Percentiles rank a stretch among this genome's conserved stretches.
These are phyloP conservation scores for Salix dunnii DNA, from an alignment of 345 rosid species.

Conservation along the genomic window DNA sequence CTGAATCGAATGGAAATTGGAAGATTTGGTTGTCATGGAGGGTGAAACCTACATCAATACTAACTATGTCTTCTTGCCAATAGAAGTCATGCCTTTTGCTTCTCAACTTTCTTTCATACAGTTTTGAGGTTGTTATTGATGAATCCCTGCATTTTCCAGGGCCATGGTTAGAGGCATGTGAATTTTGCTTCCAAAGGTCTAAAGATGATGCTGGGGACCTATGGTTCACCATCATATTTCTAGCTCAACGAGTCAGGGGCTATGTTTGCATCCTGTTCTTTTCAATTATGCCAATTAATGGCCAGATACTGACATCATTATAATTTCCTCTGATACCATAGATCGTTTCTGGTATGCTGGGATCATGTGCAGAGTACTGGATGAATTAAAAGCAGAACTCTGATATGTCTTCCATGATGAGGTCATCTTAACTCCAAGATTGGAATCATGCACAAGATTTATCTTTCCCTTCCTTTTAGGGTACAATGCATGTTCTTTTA, in stretches of 20 bases:
- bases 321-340: constrained; percentile 4
- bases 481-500: not conserved
- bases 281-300: constrained; percentile 14
- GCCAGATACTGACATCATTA: constrained; percentile 3
- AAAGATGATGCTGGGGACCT: constrained; percentile 30
- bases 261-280: constrained; percentile 22
- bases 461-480: not conserved
- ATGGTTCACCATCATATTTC: constrained; percentile 18
- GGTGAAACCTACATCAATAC: not conserved
- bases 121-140: constrained; percentile 32
- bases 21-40: not conserved
- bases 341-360: constrained; percentile 23
- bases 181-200: constrained; percentile 43
- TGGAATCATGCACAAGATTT: not conserved
- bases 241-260: constrained; percentile 27
- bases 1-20: not conserved
- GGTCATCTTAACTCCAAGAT: constrained; percentile 8
- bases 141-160: constrained; percentile 51
- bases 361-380: not conserved
- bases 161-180: constrained; percentile 38
- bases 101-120: not conserved
- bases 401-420: constrained; percentile 1
- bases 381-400: constrained; percentile 8
- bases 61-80: not conserved
- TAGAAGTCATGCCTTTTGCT: not conserved